phyloP scores from a whole-genome alignment of 805 yeast genomes.

The Wickerhamomyces subpelliculosus region DNA sequence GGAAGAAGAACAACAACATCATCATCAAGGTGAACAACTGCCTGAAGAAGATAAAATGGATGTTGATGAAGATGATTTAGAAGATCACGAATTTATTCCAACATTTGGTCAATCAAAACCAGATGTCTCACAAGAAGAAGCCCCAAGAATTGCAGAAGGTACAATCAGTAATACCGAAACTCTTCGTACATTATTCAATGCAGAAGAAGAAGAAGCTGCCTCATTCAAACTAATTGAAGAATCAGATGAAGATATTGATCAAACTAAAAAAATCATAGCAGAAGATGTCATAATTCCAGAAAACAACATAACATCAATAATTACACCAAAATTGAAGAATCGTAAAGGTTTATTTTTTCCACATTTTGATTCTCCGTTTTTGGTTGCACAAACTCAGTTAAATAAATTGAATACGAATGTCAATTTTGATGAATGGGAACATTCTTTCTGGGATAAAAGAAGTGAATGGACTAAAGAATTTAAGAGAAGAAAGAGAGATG shows the following conservation, averaged over 20 bases:
- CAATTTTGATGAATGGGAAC: conserved; percentile 48
- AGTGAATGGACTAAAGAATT: conserved; percentile 74
- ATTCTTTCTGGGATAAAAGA: conserved; percentile 77
- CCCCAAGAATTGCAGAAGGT: conserved; percentile 15
- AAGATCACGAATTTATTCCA: conserved; percentile 35
- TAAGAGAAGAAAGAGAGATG: conserved; percentile 71
- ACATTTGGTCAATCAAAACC: conserved; percentile 33
- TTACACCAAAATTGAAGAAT: conserved; percentile 23
- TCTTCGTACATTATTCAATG: conserved; percentile 53
- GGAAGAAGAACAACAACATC: conserved; percentile 17
- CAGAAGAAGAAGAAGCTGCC: conserved; percentile 27
- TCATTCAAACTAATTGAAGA: conserved; percentile 38
- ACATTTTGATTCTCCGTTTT: conserved; percentile 80
- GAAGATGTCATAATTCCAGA: conserved; percentile 20
- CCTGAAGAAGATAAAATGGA: conserved; percentile 24
- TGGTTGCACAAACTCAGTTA: conserved; percentile 78
- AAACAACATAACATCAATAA: conserved; percentile 13
- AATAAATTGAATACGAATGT: conserved; percentile 38
- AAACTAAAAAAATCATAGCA: conserved; percentile 19
- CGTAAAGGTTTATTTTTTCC: conserved; percentile 65
- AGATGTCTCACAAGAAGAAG: conserved; percentile 5
- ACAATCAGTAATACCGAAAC: conserved; percentile 48
- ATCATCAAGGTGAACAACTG: conserved; percentile 16
- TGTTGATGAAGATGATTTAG: conserved; percentile 15
- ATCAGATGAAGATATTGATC: conserved; percentile 43